phyloP scores from a whole-genome alignment of 331 rosid species.

The Cydonia oblonga region DNA sequence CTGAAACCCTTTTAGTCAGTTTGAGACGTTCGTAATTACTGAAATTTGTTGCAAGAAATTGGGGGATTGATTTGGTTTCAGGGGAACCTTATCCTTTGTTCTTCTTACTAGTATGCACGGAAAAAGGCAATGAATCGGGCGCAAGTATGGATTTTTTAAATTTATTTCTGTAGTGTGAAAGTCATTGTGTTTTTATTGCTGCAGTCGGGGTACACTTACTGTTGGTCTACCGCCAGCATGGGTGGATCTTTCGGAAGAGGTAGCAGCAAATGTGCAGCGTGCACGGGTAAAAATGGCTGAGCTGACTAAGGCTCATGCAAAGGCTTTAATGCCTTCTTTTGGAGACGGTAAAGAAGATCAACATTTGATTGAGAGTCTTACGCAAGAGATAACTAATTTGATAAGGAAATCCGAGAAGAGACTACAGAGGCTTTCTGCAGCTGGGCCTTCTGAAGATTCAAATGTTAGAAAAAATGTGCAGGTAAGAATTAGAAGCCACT shows the following conservation, averaged over 20 bases:
- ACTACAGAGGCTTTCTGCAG: conserved; percentile 63
- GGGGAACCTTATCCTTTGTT: background rate
- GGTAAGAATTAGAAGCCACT: conserved; percentile 33
- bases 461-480: conserved; percentile 90
- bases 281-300: conserved; percentile 78
- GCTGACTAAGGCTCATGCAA: conserved; percentile 81
- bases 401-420: conserved; percentile 77
- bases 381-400: conserved; percentile 70
- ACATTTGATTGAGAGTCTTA: conserved; percentile 66
- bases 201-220: conserved; percentile 59
- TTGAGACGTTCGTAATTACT: background rate
- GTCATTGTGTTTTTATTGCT: conserved; percentile 14
- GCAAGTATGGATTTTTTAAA: background rate
- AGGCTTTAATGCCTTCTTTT: conserved; percentile 94
- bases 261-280: conserved; percentile 74
- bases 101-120: background rate
- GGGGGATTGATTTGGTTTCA: background rate
- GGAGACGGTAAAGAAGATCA: conserved; percentile 94
- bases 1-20: background rate
- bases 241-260: conserved; percentile 96
- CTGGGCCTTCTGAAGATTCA: conserved; percentile 92
- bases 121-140: background rate
- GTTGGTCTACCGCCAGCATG: conserved; percentile 97
- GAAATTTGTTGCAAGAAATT: background rate
- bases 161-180: background rate